These are phyloP conservation scores for Sphagnum tenellum DNA, from an alignment of 225 moss, liverwort and hornwort genomes.

Conservation along the genomic window DNA sequence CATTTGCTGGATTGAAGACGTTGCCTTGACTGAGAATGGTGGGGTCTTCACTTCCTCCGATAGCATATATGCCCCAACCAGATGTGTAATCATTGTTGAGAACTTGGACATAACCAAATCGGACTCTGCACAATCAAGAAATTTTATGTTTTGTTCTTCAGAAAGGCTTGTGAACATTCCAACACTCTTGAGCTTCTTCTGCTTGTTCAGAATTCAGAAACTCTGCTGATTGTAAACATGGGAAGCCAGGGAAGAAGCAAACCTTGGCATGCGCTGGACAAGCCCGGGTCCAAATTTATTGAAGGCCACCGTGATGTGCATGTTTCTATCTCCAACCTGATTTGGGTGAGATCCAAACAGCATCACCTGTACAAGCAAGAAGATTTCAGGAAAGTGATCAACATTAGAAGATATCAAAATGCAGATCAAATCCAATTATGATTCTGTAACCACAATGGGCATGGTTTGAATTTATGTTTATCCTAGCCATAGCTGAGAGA, in stretches of 20 bases:
- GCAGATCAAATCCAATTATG: no score
- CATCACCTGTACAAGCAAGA: slow-evolving; percentile 13
- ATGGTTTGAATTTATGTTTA: no score
- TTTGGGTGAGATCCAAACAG: slow-evolving; percentile 13
- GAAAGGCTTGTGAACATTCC: background rate
- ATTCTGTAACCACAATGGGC: no score
- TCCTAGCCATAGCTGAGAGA: no score
- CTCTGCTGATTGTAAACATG: background rate
- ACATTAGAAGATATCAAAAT: no score
- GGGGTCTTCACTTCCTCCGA: slow-evolving; percentile 27
- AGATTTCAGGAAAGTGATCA: no score
- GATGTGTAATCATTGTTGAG: slow-evolving; percentile 23
- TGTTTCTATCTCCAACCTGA: slow-evolving; percentile 17
- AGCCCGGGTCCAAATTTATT: slow-evolving; percentile 22
- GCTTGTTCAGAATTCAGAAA: background rate
- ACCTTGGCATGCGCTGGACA: slow-evolving; percentile 18
- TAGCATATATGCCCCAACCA: slow-evolving; percentile 23
- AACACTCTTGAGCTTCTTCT: background rate
- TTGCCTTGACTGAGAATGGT: slow-evolving; percentile 22
- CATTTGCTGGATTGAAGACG: slow-evolving; percentile 13
- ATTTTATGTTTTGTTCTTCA: background rate
- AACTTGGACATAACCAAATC: slow-evolving; percentile 22
- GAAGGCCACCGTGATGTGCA: slow-evolving; percentile 26
- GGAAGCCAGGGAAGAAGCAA: background rate
- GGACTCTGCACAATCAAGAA: slow-evolving; percentile 10